Percentiles rank a stretch among this genome's conserved stretches.
phyloP scores from a whole-genome alignment of 176 grass and related monocot species.

The Triticum turgidum region DNA sequence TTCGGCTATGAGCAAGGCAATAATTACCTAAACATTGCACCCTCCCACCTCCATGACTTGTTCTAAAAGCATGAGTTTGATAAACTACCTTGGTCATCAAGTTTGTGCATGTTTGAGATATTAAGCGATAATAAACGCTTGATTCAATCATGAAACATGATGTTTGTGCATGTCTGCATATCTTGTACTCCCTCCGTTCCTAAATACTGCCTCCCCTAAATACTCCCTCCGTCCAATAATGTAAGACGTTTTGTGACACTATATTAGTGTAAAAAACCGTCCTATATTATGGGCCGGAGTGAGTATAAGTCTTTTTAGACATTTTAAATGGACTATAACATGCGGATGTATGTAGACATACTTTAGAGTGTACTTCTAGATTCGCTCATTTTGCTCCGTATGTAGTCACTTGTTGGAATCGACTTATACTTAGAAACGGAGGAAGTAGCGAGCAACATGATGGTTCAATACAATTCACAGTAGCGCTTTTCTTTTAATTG shows the following conservation, averaged over 20 bases:
- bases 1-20: constrained; percentile 43
- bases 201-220: no score
- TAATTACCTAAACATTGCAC: constrained; percentile 27
- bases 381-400: no score
- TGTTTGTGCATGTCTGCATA: not conserved
- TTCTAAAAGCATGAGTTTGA: not conserved
- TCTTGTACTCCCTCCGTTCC: not conserved
- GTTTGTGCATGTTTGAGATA: constrained; percentile 20
- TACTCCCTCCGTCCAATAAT: no score
- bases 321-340: no score
- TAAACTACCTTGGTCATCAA: constrained; percentile 15
- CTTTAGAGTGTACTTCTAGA: no score
- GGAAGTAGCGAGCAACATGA: not conserved
- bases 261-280: no score
- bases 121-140: constrained; percentile 9
- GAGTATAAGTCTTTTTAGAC: no score
- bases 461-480: not conserved
- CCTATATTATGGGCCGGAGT: no score
- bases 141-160: not conserved
- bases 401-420: no score
- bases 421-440: no score
- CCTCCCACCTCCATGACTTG: constrained; percentile 15
- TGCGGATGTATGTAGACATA: no score
- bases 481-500: not conserved
- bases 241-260: no score